Percentiles rank a stretch among this genome's conserved stretches.
These are phyloP conservation scores for Zhuliangozyma blackwelliae DNA, from an alignment of 1,139 yeast genomes.

Conservation along the genomic window DNA sequence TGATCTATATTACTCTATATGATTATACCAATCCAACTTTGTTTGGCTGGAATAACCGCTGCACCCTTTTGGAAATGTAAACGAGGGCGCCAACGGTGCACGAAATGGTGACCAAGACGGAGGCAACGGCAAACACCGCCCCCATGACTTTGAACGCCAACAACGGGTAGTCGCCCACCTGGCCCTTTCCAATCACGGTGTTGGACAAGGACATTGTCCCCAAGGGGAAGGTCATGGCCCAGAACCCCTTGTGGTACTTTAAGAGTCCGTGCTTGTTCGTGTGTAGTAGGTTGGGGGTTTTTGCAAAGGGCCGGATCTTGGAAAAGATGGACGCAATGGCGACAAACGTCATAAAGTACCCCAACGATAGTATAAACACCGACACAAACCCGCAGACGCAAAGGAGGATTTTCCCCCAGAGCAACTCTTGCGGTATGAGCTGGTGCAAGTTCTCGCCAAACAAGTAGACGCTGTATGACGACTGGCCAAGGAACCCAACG, in stretches of 20 bases:
- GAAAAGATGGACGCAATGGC: constrained; percentile 45
- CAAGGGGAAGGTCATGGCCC: constrained; percentile 88
- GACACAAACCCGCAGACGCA: constrained; percentile 28
- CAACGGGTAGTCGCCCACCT: constrained; percentile 30
- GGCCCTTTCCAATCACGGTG: constrained; percentile 42
- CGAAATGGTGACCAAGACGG: constrained; percentile 24
- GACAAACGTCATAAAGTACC: constrained; percentile 58
- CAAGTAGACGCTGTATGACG: constrained; percentile 61
- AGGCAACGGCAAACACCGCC: constrained; percentile 51
- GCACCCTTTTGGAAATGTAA: constrained; percentile 5
- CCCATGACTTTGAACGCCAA: constrained; percentile 57
- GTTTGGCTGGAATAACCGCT: constrained; percentile 2
- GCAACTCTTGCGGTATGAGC: constrained; percentile 13
- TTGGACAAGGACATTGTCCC: constrained; percentile 76
- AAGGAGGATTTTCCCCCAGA: constrained; percentile 16
- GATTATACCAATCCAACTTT: constrained; percentile 1
- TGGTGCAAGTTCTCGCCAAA: constrained; percentile 43
- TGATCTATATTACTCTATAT: neutral
- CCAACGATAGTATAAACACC: constrained; percentile 52
- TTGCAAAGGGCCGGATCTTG: constrained; percentile 31
- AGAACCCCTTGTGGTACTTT: constrained; percentile 47
- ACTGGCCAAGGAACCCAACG: constrained; percentile 63
- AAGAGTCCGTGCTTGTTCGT: constrained; percentile 11
- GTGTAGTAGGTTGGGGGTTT: constrained; percentile 9
- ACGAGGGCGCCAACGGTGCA: constrained; percentile 28